Evolutionary conservation across 2,329 filamentous ascomycete genomes (phyloP).

Genomic region (Arachnopeziza araneosa): DNA sequence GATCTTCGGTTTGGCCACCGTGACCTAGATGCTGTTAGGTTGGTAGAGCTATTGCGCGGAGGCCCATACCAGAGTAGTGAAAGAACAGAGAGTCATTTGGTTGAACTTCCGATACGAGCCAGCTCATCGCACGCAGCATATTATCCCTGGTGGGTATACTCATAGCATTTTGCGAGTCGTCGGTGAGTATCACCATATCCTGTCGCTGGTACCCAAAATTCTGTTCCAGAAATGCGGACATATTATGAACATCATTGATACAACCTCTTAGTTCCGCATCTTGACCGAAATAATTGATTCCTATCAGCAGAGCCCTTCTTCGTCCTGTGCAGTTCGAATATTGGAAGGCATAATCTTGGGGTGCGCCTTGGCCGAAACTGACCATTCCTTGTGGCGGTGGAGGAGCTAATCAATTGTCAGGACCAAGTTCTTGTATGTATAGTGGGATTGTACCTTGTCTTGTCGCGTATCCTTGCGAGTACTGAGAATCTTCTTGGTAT

Average conservation of each 20-base stretch:
- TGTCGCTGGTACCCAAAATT: conserved; percentile 89
- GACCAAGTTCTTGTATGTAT: background rate
- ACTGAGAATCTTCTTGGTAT: background rate
- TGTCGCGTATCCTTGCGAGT: background rate
- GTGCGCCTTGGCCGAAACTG: conserved; percentile 77
- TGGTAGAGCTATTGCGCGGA: too few species aligned
- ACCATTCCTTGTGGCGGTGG: conserved; percentile 59
- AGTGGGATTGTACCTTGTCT: background rate
- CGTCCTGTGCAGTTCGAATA: conserved; percentile 87
- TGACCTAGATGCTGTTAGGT: conserved; percentile 40
- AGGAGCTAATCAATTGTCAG: conserved; percentile 34
- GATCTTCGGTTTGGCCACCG: conserved; percentile 72
- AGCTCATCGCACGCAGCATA: conserved; percentile 94
- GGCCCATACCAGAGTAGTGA: conserved; percentile 63
- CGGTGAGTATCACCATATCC: conserved; percentile 94
- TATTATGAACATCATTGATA: conserved; percentile 96
- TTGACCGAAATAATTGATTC: conserved; percentile 95
- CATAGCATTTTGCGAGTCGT: conserved; percentile 95
- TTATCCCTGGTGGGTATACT: conserved; percentile 94
- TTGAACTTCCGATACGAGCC: conserved; percentile 87
- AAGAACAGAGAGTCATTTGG: conserved; percentile 96
- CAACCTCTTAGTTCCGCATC: conserved; percentile 84
- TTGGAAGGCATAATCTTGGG: conserved; percentile 73
- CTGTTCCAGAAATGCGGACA: conserved; percentile 86
- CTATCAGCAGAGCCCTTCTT: conserved; percentile 82